Conservation (phyloP, 1,139 yeast genomes). For the Geotrichum citri-aurantii region DNA sequence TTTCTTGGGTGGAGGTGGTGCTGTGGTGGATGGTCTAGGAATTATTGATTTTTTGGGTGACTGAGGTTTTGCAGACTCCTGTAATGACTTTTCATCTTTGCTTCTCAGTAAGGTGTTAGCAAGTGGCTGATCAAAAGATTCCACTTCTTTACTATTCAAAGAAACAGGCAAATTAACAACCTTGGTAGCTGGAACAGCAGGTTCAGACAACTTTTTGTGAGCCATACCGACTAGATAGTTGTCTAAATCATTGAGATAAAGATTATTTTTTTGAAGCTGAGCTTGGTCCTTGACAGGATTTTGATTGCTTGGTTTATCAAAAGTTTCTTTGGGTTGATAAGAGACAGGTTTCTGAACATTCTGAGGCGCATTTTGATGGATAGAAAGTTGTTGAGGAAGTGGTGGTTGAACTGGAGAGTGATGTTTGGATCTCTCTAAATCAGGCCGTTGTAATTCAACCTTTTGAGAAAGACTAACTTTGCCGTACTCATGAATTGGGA, state of each 20-base stretch:
- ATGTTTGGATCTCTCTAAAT: neutral
- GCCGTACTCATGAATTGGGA: neutral
- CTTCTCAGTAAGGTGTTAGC: slow-evolving; percentile 5
- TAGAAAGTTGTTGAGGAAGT: neutral
- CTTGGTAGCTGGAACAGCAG: slow-evolving; percentile 29
- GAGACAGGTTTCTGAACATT: neutral
- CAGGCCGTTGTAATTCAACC: neutral
- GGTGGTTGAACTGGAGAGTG: neutral
- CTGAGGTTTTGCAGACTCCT: slow-evolving; percentile 31
- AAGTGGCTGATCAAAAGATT: slow-evolving; percentile 8
- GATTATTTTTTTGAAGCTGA: neutral
- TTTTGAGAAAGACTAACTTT: neutral
- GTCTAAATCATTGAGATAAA: neutral
- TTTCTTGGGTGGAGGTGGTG: slow-evolving; percentile 46
- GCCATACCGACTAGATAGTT: neutral
- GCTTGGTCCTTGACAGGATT: neutral
- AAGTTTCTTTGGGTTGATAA: neutral
- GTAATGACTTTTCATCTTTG: neutral
- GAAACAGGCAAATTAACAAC: neutral
- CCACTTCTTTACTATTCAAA: neutral
- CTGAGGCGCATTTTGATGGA: neutral
- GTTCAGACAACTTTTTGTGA: slow-evolving; percentile 26
- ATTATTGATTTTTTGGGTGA: slow-evolving; percentile 71
- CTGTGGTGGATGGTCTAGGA: slow-evolving; percentile 26
- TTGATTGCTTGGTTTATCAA: neutral